Conservation (phyloP, 2,329 filamentous ascomycete genomes). For the Colletotrichum sp. region DNA sequence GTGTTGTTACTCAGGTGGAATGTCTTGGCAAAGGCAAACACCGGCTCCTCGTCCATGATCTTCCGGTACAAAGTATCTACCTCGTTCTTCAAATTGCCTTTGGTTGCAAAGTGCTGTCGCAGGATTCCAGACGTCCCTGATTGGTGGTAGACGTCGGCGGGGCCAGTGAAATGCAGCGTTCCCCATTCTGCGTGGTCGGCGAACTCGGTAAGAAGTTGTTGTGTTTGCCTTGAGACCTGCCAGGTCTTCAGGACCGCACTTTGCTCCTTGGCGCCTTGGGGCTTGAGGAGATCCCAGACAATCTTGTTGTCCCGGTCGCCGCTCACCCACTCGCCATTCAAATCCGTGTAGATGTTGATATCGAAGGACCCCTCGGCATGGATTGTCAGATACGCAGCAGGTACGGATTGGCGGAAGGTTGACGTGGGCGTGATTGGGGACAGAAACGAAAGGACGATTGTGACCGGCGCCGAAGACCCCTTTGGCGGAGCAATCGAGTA, state of each 20-base stretch:
- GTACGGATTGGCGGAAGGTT: slow-evolving; percentile 79
- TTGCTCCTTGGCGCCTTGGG: slow-evolving; percentile 38
- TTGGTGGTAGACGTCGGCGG: slow-evolving; percentile 71
- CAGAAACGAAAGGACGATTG: slow-evolving; percentile 60
- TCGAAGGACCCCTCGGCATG: slow-evolving; percentile 70
- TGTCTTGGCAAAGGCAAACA: slow-evolving; percentile 78
- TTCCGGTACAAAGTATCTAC: slow-evolving; percentile 70
- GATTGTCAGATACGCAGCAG: slow-evolving; percentile 80
- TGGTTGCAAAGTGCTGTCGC: slow-evolving; percentile 72
- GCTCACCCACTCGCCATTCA: slow-evolving; percentile 83
- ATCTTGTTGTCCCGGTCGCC: slow-evolving; percentile 74
- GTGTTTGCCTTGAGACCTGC: slow-evolving; percentile 62
- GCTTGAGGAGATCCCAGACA: slow-evolving; percentile 67
- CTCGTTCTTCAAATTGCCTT: slow-evolving; percentile 68
- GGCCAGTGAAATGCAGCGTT: slow-evolving; percentile 76
- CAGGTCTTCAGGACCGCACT: slow-evolving; percentile 65
- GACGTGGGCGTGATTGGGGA: slow-evolving; percentile 84
- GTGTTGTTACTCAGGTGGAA: slow-evolving; percentile 53
- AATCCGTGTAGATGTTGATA: slow-evolving; percentile 69
- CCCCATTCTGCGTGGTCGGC: slow-evolving; percentile 85
- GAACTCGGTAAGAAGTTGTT: slow-evolving; percentile 77
- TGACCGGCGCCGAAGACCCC: slow-evolving; percentile 31
- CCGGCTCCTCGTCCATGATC: slow-evolving; percentile 79
- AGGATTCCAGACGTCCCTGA: slow-evolving; percentile 71
- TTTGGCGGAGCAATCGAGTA: slow-evolving; percentile 42